Conservation (phyloP, 2,329 filamentous ascomycete species). For the Penicillium aurantiogriseum region DNA sequence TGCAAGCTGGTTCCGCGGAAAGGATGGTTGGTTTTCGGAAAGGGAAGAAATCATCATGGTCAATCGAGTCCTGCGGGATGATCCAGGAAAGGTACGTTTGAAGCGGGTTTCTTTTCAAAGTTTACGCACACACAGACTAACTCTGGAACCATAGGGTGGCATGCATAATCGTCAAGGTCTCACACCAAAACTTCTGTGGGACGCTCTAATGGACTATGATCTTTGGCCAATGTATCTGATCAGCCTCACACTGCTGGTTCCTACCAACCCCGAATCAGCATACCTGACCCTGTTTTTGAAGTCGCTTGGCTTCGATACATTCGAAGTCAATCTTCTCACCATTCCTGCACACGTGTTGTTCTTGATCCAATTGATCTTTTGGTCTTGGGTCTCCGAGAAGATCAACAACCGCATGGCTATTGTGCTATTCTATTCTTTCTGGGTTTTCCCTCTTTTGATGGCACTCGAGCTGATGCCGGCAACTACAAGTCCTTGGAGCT, state of each 20-base stretch:
- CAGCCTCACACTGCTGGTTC: slow-evolving; percentile 24
- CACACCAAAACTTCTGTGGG: slow-evolving; percentile 26
- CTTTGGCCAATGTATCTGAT: slow-evolving; percentile 36
- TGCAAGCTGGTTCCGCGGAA: slow-evolving; percentile 57
- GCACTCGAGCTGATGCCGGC: slow-evolving; percentile 48
- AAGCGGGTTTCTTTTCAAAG: accelerated
- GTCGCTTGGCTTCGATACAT: slow-evolving; percentile 38
- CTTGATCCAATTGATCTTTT: slow-evolving; percentile 53
- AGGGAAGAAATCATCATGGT: slow-evolving; percentile 66
- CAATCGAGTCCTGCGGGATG: slow-evolving; percentile 53
- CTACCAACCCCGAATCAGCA: slow-evolving; percentile 36
- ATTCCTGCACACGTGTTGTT: slow-evolving; percentile 55
- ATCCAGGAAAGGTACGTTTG: slow-evolving; percentile 46
- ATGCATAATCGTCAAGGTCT: slow-evolving; percentile 35
- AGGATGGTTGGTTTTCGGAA: slow-evolving; percentile 59
- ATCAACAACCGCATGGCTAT: slow-evolving; percentile 54
- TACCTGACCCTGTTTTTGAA: slow-evolving; percentile 49
- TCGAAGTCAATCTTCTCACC: slow-evolving; percentile 48
- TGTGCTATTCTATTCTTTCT: slow-evolving; percentile 52
- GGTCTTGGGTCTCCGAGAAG: slow-evolving; percentile 52
- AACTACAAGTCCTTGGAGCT: slow-evolving; percentile 49
- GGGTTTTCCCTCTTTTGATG: slow-evolving; percentile 52
- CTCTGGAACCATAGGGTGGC: slow-evolving; percentile 11
- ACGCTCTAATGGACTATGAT: slow-evolving; percentile 33
- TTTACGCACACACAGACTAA: neutral